Conservation (phyloP, 73 alveolate species). For the Paramecium caudatum region DNA sequence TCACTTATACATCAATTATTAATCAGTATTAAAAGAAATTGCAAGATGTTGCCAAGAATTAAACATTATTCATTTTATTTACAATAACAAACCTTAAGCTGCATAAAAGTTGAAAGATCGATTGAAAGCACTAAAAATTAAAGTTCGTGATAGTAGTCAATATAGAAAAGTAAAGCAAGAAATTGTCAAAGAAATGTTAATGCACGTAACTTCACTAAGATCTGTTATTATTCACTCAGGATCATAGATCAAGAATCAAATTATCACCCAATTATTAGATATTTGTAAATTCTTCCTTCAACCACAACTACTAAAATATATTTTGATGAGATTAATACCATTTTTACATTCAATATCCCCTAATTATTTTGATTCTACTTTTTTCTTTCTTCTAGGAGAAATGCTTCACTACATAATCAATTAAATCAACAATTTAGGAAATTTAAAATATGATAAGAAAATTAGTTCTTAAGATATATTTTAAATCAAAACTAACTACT, state of each 20-base stretch:
- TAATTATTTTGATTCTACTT: slow-evolving; percentile 73
- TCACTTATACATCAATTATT: neutral
- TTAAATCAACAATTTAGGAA: slow-evolving; percentile 75
- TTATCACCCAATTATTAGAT: slow-evolving; percentile 68
- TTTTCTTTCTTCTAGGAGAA: slow-evolving; percentile 72
- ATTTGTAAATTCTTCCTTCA: slow-evolving; percentile 61
- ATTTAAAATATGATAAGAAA: slow-evolving; percentile 49
- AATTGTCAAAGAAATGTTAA: slow-evolving; percentile 67
- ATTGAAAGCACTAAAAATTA: neutral
- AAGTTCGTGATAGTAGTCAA: neutral
- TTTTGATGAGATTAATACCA: slow-evolving; percentile 71
- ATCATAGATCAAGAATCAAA: slow-evolving; percentile 34
- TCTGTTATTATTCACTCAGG: slow-evolving; percentile 55
- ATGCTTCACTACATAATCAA: slow-evolving; percentile 67
- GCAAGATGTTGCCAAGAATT: slow-evolving; percentile 62
- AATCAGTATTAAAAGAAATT: slow-evolving; percentile 26
- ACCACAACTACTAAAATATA: slow-evolving; percentile 63
- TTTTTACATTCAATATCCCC: slow-evolving; percentile 69
- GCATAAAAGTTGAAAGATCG: slow-evolving; percentile 1
- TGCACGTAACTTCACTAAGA: slow-evolving; percentile 62
- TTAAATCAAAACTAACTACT: slow-evolving; percentile 62
- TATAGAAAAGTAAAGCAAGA: slow-evolving; percentile 14
- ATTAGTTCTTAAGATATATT: slow-evolving; percentile 74
- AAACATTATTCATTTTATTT: neutral
- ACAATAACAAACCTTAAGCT: neutral